Percentiles rank a stretch among this genome's conserved stretches.
phyloP scores from a whole-genome alignment of 2,329 filamentous ascomycete species.

The Fusarium incarnatum region DNA sequence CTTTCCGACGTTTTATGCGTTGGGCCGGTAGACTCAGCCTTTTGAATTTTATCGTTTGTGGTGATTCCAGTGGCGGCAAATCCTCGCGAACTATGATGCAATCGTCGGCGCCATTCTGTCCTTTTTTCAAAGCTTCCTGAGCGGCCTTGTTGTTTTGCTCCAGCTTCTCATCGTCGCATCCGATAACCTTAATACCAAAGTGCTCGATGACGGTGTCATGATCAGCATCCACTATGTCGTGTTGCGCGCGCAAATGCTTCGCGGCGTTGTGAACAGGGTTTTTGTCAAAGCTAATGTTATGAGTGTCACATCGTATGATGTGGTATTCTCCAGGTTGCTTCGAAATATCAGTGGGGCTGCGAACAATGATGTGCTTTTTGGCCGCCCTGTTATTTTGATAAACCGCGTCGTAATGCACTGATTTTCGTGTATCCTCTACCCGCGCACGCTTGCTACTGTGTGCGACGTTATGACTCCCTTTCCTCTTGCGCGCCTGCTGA shows the following conservation, averaged over 20 bases:
- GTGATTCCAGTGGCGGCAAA: background rate
- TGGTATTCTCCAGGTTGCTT: slow-evolving; percentile 15
- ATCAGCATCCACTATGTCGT: background rate
- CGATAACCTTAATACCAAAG: slow-evolving; percentile 25
- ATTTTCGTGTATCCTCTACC: slow-evolving; percentile 2
- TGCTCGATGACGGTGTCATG: slow-evolving; percentile 10
- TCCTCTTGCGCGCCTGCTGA: slow-evolving; percentile 20
- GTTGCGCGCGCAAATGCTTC: slow-evolving; percentile 20
- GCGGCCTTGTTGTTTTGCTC: slow-evolving; percentile 25
- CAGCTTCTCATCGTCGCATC: slow-evolving; percentile 21
- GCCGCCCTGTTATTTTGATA: slow-evolving; percentile 31
- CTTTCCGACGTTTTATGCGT: background rate
- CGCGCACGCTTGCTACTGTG: slow-evolving; percentile 4
- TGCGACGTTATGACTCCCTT: background rate
- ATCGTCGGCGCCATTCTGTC: slow-evolving; percentile 3
- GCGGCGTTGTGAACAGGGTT: slow-evolving; percentile 20
- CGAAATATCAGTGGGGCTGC: background rate
- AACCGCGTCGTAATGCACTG: slow-evolving; percentile 32
- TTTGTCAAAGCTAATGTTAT: slow-evolving; percentile 22
- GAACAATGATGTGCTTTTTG: slow-evolving; percentile 33
- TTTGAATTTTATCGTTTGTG: background rate
- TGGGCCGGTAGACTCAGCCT: background rate
- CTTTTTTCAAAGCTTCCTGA: slow-evolving; percentile 6
- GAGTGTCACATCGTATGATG: slow-evolving; percentile 32
- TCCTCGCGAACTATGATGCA: slow-evolving; percentile 7